Evolutionary conservation across 106 monocot genomes (phyloP).

Genomic region (Agapanthus africanus): DNA sequence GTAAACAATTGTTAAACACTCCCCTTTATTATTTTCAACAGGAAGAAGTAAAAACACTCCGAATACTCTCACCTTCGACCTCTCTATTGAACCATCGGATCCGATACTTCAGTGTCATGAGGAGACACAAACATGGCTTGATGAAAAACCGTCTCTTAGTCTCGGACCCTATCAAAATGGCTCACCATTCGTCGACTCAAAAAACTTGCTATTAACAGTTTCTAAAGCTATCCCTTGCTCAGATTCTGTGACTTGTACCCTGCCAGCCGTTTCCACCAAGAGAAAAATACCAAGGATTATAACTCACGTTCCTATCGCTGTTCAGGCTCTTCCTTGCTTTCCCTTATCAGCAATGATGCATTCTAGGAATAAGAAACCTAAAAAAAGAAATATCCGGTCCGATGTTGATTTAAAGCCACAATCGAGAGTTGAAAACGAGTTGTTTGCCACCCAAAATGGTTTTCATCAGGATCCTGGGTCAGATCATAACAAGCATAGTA

Average conservation of each 20-base stretch:
- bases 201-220: background rate
- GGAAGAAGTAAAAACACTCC: background rate
- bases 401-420: background rate
- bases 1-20: no score
- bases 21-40: slow-evolving; percentile 8
- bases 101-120: no score
- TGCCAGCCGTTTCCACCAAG: background rate
- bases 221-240: background rate
- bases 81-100: no score
- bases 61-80: background rate
- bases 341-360: background rate
- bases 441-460: background rate
- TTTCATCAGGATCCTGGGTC: background rate
- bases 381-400: background rate
- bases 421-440: background rate
- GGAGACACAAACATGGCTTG: background rate
- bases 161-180: background rate
- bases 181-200: background rate
- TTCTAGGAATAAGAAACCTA: background rate
- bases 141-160: slow-evolving; percentile 12
- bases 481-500: background rate
- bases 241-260: background rate
- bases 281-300: background rate
- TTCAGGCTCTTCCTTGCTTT: slow-evolving; percentile 24
- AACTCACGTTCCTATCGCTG: slow-evolving; percentile 9